A percentile compares a stretch with the other conserved stretches of the same genome.
Conservation (phyloP, 257 asterid species). For the Nicotiana noctiflora region DNA sequence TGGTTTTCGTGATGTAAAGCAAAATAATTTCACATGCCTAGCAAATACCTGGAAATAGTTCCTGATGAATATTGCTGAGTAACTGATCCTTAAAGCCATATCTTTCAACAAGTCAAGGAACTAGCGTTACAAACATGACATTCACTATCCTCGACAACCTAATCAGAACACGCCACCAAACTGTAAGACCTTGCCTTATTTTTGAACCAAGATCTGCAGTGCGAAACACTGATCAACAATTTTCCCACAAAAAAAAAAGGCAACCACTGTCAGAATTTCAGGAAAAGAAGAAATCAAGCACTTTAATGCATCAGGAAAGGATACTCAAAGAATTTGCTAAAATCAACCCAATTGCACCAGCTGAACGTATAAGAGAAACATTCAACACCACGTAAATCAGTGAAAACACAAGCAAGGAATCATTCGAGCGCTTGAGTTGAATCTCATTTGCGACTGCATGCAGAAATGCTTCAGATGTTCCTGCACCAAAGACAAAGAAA, state of each 20-base stretch:
- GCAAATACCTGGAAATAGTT: constrained; percentile 67
- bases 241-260: not conserved
- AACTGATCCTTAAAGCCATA: constrained; percentile 75
- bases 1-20: too few species aligned
- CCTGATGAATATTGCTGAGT: constrained; percentile 73
- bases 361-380: constrained; percentile 64
- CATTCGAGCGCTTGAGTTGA: constrained; percentile 70
- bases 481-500: constrained; percentile 24
- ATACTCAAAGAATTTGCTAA: constrained; percentile 92
- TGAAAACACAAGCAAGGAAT: constrained; percentile 70
- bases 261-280: not conserved
- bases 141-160: not conserved
- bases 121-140: not conserved
- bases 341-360: constrained; percentile 87
- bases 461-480: constrained; percentile 95
- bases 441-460: constrained; percentile 91
- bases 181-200: constrained; percentile 3
- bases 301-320: constrained; percentile 33
- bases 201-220: not conserved
- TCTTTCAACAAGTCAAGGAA: constrained; percentile 62
- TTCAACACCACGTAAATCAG: constrained; percentile 59
- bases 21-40: not conserved
- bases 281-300: not conserved
- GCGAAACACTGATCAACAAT: not conserved
- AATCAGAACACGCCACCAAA: not conserved